Base-by-base conservation (phyloP, 768 basidiomycete genomes). In the Coprinopsis cinerea region DNA sequence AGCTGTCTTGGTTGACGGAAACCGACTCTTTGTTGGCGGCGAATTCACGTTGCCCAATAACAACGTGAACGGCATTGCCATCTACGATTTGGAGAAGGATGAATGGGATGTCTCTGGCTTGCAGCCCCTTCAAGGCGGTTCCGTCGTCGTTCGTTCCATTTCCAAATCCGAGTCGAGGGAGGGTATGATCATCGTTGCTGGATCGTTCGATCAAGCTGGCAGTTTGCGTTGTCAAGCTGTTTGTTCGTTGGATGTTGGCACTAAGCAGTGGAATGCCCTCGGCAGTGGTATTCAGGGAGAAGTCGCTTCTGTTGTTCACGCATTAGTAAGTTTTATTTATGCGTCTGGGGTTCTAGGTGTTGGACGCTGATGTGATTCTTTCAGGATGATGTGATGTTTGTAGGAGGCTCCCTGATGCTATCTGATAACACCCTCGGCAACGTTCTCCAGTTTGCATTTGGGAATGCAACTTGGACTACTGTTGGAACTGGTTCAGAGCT, bases 241-340 rank as follows among this genome's bases (percentile, higher is more conserved):
- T 35, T 99, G 95, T 62, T 66, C 78, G 17, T 83, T 88, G 59
- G 83, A 93, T 61, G 77, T 75, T 1, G 62, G 61, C 0, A 69
- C 69, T n/a, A 81, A 78, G 52, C 83, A 85, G 62, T 99, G 94
- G 93, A 82, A 72, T 44, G 63, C 78, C 2, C 78, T 96, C 25
- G 93, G 92, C 17, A 73, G 69, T 40, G 93, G 93, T 15, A 76
- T 97, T 44, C 74, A 79, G 48, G 95, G 94, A 14, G 84, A 92
- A 44, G 79, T 94, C 11, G 71, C 85, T 9, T 74, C 87, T 4
- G 77, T 97, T 34, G 80, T 77, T 14, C 89, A 89, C 60, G 86
- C 88, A 18, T 92, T 88, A 41, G 92, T 93, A 64, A 53, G 89
- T 73, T 15, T 52, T 46, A 35, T 39, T 39, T 39, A 18, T 37